These are phyloP conservation scores for Talaromyces sp. DNA, from an alignment of 2,329 filamentous ascomycete genomes.

Conservation along the genomic window DNA sequence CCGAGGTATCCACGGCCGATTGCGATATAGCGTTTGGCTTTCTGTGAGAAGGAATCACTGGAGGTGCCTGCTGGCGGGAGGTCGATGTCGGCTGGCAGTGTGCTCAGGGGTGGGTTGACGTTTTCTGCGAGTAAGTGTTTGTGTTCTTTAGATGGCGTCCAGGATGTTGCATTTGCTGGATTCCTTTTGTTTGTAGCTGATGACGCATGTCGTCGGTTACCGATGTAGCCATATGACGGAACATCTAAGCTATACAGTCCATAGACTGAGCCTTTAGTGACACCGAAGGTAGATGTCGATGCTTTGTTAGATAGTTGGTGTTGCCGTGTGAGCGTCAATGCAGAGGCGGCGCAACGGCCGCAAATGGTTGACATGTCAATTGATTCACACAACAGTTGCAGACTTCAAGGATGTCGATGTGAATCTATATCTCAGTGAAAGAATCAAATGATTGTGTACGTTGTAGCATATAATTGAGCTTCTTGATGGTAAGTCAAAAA, in stretches of 20 bases:
- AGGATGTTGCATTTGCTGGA: background rate
- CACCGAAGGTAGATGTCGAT: background rate
- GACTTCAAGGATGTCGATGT: background rate
- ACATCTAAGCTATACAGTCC: background rate
- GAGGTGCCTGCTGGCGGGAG: conserved; percentile 54
- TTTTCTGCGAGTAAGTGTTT: conserved; percentile 15
- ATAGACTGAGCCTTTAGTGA: background rate
- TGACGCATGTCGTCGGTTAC: conserved; percentile 4
- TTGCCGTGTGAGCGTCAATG: conserved; percentile 10
- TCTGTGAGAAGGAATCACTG: conserved; percentile 20
- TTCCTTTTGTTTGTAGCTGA: background rate
- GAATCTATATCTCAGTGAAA: background rate
- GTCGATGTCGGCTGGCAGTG: conserved; percentile 66
- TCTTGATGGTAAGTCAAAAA: background rate
- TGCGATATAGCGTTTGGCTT: background rate
- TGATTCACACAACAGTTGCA: background rate
- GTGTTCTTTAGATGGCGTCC: background rate
- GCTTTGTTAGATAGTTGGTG: background rate
- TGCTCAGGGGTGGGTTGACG: conserved; percentile 69
- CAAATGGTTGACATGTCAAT: conserved; percentile 18
- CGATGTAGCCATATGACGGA: background rate
- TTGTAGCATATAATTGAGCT: background rate
- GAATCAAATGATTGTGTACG: background rate
- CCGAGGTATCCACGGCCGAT: conserved; percentile 70
- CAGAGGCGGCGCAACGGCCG: conserved; percentile 17